phyloP scores from a whole-genome alignment of 768 basidiomycete genomes.

The Hericium coralloides region DNA sequence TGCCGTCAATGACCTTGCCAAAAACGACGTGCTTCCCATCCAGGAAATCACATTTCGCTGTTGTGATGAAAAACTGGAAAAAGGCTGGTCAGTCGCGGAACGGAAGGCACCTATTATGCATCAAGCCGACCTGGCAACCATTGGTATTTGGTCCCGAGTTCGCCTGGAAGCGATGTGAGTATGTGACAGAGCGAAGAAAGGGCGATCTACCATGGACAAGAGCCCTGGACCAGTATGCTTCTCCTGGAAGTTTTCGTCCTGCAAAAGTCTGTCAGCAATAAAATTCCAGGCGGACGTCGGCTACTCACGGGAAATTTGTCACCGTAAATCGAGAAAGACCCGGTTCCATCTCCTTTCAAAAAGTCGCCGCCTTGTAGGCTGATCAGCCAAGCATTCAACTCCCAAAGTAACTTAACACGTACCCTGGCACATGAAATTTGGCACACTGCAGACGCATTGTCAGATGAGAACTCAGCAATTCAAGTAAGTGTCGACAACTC shows the following conservation, averaged over 20 bases:
- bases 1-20: slow-evolving; percentile 83
- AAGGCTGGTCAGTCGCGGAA: neutral
- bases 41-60: slow-evolving; percentile 89
- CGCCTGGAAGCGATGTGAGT: slow-evolving; percentile 41
- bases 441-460: slow-evolving; percentile 40
- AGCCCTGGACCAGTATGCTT: slow-evolving; percentile 84
- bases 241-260: slow-evolving; percentile 94
- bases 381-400: neutral
- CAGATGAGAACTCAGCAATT: too few relatives aligned
- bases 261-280: neutral
- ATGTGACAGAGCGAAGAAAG: neutral
- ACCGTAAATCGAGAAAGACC: slow-evolving; percentile 94
- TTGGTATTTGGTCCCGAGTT: slow-evolving; percentile 95
- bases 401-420: slow-evolving; percentile 3
- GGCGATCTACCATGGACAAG: slow-evolving; percentile 72
- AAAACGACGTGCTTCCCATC: slow-evolving; percentile 95
- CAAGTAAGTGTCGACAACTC: slow-evolving; percentile 14
- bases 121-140: slow-evolving; percentile 63
- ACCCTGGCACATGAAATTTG: slow-evolving; percentile 97
- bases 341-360: slow-evolving; percentile 89
- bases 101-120: neutral
- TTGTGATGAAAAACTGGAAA: slow-evolving; percentile 90
- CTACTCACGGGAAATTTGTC: slow-evolving; percentile 77
- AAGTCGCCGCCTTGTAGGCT: slow-evolving; percentile 76
- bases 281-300: neutral